A percentile compares a stretch with the other conserved stretches of the same genome.
Evolutionary conservation across 345 rosid species (phyloP).

Genomic region (Dipteronia sinensis): DNA sequence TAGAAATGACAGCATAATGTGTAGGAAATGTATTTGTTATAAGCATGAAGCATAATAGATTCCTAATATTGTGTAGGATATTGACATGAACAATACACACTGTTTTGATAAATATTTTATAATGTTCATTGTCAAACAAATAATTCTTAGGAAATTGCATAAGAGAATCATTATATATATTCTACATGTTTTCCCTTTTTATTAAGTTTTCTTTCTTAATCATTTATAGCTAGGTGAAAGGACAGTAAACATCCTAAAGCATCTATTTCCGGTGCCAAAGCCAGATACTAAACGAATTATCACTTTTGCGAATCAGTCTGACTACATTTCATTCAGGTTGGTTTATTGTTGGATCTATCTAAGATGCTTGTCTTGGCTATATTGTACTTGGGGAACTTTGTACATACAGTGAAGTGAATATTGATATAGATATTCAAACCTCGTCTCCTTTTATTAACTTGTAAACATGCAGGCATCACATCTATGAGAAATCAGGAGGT

Average conservation of each 20-base stretch:
- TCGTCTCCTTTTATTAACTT: background rate
- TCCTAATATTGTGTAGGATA: constrained; percentile 1
- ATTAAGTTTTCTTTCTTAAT: background rate
- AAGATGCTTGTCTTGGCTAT: background rate
- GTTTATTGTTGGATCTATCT: constrained; percentile 11
- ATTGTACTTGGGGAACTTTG: background rate
- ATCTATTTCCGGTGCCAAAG: constrained; percentile 92
- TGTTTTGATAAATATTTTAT: background rate
- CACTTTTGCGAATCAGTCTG: constrained; percentile 80
- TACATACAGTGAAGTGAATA: background rate
- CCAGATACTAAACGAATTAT: constrained; percentile 72
- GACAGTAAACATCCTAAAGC: constrained; percentile 74
- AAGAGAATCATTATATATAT: background rate
- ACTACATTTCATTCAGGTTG: constrained; percentile 92
- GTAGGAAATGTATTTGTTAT: background rate
- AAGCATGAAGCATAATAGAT: background rate
- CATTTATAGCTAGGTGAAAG: constrained; percentile 73
- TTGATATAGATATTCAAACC: too few species aligned
- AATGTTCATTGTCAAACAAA: background rate
- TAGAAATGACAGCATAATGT: background rate
- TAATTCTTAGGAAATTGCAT: background rate
- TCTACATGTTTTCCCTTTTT: background rate
- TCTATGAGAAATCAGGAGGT: constrained; percentile 71
- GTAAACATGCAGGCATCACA: constrained; percentile 64
- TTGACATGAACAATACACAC: background rate